Percentiles rank a stretch among this genome's conserved stretches.
Evolutionary conservation across 805 yeast species (phyloP).

Genomic region (Tetrapisispora pingtungensis): DNA sequence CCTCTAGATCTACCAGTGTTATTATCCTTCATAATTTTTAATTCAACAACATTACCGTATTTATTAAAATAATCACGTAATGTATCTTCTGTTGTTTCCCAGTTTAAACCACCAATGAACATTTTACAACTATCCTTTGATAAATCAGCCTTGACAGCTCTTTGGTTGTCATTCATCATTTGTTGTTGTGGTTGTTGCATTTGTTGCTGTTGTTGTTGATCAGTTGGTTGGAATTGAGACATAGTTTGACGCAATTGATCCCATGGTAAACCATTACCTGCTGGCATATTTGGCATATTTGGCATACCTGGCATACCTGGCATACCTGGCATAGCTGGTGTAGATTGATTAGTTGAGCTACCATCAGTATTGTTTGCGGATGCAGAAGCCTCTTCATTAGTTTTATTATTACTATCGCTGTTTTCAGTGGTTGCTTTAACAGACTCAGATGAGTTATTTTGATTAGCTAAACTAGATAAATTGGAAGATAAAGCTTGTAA

Average conservation of each 20-base stretch:
- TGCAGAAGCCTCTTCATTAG: neutral
- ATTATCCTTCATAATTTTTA: slow-evolving; percentile 87
- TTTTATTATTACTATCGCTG: neutral
- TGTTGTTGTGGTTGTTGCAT: neutral
- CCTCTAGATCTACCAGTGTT: slow-evolving; percentile 87
- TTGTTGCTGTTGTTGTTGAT: slow-evolving; percentile 16
- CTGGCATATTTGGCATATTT: slow-evolving; percentile 3
- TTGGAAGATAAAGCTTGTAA: slow-evolving; percentile 28
- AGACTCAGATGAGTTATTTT: slow-evolving; percentile 6
- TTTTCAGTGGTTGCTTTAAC: neutral
- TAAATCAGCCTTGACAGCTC: slow-evolving; percentile 37
- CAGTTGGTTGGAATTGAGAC: slow-evolving; percentile 26
- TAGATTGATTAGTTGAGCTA: neutral
- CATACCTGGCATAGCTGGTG: slow-evolving; percentile 4
- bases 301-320: slow-evolving; percentile 2
- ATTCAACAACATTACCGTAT: slow-evolving; percentile 80
- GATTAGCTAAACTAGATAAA: slow-evolving; percentile 19
- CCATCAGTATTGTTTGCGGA: neutral
- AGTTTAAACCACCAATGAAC: slow-evolving; percentile 94
- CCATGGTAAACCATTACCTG: slow-evolving; percentile 19
- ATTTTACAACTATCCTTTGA: slow-evolving; percentile 75
- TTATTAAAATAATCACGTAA: slow-evolving; percentile 72
- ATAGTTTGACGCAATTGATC: slow-evolving; percentile 28
- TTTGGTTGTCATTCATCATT: slow-evolving; percentile 7
- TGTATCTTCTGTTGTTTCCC: slow-evolving; percentile 93